A percentile compares a stretch with the other conserved stretches of the same genome.
phyloP scores from a whole-genome alignment of 73 alveolate species.

The Stentor coeruleus region DNA sequence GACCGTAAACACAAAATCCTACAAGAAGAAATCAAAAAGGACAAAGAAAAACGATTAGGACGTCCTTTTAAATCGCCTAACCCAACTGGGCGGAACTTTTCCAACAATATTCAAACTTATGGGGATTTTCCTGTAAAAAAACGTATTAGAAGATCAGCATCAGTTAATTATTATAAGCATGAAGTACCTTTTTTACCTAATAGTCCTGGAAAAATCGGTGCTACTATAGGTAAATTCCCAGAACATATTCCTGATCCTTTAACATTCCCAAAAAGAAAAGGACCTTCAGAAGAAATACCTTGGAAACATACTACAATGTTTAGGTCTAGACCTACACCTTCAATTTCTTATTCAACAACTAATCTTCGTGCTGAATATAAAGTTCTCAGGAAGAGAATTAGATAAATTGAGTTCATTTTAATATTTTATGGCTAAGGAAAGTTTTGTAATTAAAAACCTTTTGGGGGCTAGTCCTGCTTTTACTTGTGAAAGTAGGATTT shows the following conservation, averaged over 20 bases:
- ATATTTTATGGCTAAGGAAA: too few species aligned
- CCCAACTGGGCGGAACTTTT: background rate
- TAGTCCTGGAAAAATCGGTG: background rate
- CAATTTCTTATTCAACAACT: background rate
- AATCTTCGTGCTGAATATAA: slow-evolving; percentile 8
- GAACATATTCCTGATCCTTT: slow-evolving; percentile 1
- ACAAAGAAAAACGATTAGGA: background rate
- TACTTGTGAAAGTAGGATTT: too few species aligned
- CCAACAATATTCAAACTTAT: background rate
- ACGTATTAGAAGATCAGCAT: background rate
- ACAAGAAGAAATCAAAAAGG: background rate
- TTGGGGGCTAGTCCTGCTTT: too few species aligned
- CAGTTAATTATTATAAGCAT: background rate
- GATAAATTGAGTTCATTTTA: too few species aligned
- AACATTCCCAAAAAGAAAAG: background rate
- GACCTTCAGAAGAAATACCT: background rate
- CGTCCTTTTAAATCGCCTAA: background rate
- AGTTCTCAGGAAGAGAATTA: too few species aligned
- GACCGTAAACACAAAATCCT: background rate
- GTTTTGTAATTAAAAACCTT: too few species aligned
- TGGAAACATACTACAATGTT: background rate
- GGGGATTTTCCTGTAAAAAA: background rate
- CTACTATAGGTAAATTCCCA: background rate
- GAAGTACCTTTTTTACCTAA: background rate
- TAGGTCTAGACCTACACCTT: background rate